These are phyloP conservation scores for Agastache rugosa DNA, from an alignment of 257 asterid species.

Conservation along the genomic window DNA sequence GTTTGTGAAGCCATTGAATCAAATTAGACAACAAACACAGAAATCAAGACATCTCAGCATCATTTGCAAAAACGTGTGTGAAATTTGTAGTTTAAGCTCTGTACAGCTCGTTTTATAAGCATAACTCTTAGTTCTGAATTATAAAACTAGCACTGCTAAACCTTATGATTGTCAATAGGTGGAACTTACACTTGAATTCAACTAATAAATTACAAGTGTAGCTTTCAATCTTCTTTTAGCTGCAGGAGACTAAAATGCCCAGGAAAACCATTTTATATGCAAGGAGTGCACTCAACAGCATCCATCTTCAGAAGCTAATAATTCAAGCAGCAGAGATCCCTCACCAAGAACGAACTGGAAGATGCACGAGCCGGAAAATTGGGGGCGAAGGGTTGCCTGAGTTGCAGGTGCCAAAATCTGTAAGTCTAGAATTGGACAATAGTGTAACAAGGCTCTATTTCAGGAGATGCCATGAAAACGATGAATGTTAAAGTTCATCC, in stretches of 20 bases:
- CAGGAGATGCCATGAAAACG: background rate
- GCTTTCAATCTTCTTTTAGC: background rate
- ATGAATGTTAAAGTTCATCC: constrained; percentile 60
- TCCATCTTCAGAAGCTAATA: constrained; percentile 5
- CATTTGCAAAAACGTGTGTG: constrained; percentile 10
- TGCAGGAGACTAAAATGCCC: constrained; percentile 18
- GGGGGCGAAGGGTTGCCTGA: background rate
- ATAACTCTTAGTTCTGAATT: constrained; percentile 11
- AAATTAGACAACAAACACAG: background rate
- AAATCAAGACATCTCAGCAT: constrained; percentile 10
- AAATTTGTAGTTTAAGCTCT: constrained; percentile 3
- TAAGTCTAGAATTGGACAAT: constrained; percentile 15
- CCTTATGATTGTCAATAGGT: background rate
- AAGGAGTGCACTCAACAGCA: background rate
- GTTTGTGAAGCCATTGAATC: background rate
- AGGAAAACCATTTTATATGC: constrained; percentile 21
- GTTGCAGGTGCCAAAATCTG: constrained; percentile 6
- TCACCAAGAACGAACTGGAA: constrained; percentile 29
- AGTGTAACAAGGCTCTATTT: constrained; percentile 2
- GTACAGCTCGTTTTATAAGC: background rate
- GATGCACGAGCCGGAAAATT: constrained; percentile 1
- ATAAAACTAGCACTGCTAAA: background rate
- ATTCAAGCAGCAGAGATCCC: constrained; percentile 12
- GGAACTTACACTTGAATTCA: background rate
- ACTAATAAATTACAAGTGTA: background rate